Percentiles rank a stretch among this genome's conserved stretches.
phyloP scores from a whole-genome alignment of 2,329 filamentous ascomycete species.

The Trichoderma cornu-damae region DNA sequence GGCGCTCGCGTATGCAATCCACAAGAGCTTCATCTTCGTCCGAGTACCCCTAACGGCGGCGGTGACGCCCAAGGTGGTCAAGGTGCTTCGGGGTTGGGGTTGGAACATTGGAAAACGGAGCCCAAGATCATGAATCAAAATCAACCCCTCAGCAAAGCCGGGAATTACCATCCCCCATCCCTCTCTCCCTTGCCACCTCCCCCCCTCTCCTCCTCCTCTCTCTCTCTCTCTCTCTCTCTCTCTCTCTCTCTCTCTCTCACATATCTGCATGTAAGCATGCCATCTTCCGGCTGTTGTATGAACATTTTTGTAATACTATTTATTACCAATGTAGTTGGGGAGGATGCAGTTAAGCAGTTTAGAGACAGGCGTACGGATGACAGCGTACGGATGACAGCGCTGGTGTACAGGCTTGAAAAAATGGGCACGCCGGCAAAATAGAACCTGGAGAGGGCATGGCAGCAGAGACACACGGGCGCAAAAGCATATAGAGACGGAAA shows the following conservation, averaged over 20 bases:
- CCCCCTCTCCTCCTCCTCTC: too few relatives aligned
- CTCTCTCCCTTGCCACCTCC: too few relatives aligned
- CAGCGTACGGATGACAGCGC: too few relatives aligned
- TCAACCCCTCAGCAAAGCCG: background rate
- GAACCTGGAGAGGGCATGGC: background rate
- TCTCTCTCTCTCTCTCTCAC: too few relatives aligned
- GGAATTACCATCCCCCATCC: background rate
- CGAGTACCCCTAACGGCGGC: conserved; percentile 90
- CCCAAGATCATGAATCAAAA: conserved; percentile 15
- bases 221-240: too few relatives aligned
- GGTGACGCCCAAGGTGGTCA: conserved; percentile 91
- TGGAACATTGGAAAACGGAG: conserved; percentile 84
- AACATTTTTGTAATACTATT: conserved; percentile 9
- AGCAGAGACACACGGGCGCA: too few relatives aligned
- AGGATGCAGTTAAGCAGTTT: background rate
- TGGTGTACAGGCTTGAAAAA: background rate
- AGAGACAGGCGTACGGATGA: background rate
- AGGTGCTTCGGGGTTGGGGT: conserved; percentile 78
- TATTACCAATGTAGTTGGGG: background rate
- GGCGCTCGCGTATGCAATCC: conserved; percentile 89
- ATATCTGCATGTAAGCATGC: conserved; percentile 9
- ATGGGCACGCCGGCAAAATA: background rate
- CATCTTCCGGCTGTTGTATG: background rate
- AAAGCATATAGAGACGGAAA: too few relatives aligned
- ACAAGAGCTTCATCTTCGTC: conserved; percentile 96